Conservation (phyloP, 768 basidiomycete species). For the Russula dissimulans region DNA sequence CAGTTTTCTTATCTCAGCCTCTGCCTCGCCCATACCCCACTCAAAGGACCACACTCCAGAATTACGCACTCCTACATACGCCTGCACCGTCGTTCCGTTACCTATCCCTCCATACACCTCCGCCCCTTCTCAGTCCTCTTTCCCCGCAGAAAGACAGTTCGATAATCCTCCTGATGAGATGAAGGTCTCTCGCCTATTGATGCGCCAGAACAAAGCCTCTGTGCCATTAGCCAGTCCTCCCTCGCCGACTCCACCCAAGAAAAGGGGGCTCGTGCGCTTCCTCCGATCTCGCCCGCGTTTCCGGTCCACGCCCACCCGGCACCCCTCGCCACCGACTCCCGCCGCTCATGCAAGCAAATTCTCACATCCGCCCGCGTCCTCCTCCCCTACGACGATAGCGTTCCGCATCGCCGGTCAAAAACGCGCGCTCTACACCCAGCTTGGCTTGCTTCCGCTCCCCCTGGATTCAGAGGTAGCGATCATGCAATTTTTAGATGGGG, state of each 20-base stretch:
- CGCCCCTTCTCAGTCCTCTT: background rate
- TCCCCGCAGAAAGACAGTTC: background rate
- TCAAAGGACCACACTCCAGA: conserved; percentile 41
- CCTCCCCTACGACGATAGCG: conserved; percentile 1
- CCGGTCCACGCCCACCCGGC: conserved; percentile 27
- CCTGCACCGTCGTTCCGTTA: conserved; percentile 47
- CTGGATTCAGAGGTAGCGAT: conserved; percentile 58
- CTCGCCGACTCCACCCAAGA: conserved; percentile 17
- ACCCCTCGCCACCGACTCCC: conserved; percentile 12
- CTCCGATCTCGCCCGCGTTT: conserved; percentile 32
- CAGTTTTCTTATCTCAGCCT: conserved; percentile 23
- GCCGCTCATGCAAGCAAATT: background rate
- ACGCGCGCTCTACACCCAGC: conserved; percentile 35
- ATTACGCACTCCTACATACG: conserved; percentile 54
- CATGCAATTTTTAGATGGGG: conserved; percentile 63
- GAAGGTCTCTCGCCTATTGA: conserved; percentile 38
- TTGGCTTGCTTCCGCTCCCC: conserved; percentile 35
- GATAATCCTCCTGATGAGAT: background rate
- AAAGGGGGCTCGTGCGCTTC: conserved; percentile 34
- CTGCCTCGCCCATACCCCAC: conserved; percentile 40
- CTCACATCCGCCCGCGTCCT: background rate
- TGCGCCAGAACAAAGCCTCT: background rate
- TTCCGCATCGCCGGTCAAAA: conserved; percentile 20
- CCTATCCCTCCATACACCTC: conserved; percentile 7
- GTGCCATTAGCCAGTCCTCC: conserved; percentile 8